Conservation (phyloP, 1,284 basidiomycete genomes). For the Exobasidium cylindrosporum region DNA sequence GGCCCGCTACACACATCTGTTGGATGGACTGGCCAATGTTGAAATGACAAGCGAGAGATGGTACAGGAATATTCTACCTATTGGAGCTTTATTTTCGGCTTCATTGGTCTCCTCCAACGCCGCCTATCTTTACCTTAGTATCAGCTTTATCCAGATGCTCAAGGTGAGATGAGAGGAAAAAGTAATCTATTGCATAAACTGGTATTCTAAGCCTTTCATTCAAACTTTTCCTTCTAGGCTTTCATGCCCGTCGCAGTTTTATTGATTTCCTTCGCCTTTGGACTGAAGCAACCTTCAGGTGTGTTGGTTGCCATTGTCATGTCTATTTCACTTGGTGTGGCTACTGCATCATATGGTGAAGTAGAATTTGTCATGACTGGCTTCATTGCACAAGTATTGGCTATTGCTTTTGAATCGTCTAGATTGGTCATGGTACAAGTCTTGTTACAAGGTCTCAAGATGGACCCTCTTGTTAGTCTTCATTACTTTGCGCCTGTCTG, state of each 20-base stretch:
- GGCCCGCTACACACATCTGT: conserved; percentile 77
- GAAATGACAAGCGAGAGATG: conserved; percentile 66
- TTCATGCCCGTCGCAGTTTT: conserved; percentile 96
- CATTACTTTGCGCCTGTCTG: conserved; percentile 77
- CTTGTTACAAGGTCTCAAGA: conserved; percentile 85
- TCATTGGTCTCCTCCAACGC: conserved; percentile 90
- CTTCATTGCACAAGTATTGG: conserved; percentile 64
- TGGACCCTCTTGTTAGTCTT: conserved; percentile 92
- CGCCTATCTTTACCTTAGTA: conserved; percentile 85
- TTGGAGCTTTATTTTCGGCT: conserved; percentile 85
- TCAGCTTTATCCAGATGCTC: conserved; percentile 96
- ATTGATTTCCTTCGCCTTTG: conserved; percentile 85
- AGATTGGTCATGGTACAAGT: conserved; percentile 95
- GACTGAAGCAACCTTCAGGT: conserved; percentile 80
- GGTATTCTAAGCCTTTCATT: conserved; percentile 27
- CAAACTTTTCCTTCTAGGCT: conserved; percentile 61
- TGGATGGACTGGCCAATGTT: conserved; percentile 80
- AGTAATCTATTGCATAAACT: conserved; percentile 26
- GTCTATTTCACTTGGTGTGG: conserved; percentile 87
- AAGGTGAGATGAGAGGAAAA: conserved; percentile 63
- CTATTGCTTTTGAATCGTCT: conserved; percentile 72
- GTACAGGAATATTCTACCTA: conserved; percentile 79
- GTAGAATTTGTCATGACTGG: conserved; percentile 78
- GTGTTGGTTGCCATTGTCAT: conserved; percentile 78
- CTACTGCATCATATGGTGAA: conserved; percentile 83